These are phyloP conservation scores for Durotheca rogersii DNA, from an alignment of 495 filamentous ascomycete species.

Conservation along the genomic window DNA sequence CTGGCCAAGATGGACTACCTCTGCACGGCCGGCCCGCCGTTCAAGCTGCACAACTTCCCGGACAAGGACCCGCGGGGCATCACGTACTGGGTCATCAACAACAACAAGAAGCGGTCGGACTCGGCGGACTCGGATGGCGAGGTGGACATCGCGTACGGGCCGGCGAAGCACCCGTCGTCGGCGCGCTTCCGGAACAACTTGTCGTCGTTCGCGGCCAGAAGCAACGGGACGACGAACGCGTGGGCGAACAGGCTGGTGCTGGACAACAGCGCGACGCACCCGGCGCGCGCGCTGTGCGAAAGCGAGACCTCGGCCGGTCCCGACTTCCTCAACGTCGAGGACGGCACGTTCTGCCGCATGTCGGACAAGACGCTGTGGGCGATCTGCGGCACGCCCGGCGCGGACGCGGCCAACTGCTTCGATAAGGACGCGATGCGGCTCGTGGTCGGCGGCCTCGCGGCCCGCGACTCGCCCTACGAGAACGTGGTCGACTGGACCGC, in stretches of 20 bases:
- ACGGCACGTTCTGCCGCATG: conserved; percentile 38
- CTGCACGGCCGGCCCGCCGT: conserved; percentile 16
- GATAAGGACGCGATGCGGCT: conserved; percentile 10
- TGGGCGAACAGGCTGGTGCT: conserved; percentile 35
- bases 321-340: conserved; percentile 30
- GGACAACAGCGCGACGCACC: conserved; percentile 18
- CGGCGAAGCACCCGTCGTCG: conserved; percentile 9
- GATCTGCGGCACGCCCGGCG: conserved; percentile 4
- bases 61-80: conserved; percentile 16
- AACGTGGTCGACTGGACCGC: conserved; percentile 25
- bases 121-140: not conserved
- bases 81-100: conserved; percentile 18
- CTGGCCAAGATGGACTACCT: conserved; percentile 14
- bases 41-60: conserved; percentile 24
- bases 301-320: conserved; percentile 35
- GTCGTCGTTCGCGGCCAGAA: not conserved
- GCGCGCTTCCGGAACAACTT: conserved; percentile 4
- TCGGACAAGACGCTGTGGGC: conserved; percentile 31
- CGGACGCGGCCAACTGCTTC: conserved; percentile 24
- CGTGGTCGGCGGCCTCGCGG: conserved; percentile 11
- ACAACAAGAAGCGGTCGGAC: conserved; percentile 11
- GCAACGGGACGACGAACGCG: conserved; percentile 2
- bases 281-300: conserved; percentile 30
- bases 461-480: conserved; percentile 15
- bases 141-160: conserved; percentile 6